Base-by-base conservation (phyloP, 2,329 filamentous ascomycete genomes). In the Aspergillus glaucus region DNA sequence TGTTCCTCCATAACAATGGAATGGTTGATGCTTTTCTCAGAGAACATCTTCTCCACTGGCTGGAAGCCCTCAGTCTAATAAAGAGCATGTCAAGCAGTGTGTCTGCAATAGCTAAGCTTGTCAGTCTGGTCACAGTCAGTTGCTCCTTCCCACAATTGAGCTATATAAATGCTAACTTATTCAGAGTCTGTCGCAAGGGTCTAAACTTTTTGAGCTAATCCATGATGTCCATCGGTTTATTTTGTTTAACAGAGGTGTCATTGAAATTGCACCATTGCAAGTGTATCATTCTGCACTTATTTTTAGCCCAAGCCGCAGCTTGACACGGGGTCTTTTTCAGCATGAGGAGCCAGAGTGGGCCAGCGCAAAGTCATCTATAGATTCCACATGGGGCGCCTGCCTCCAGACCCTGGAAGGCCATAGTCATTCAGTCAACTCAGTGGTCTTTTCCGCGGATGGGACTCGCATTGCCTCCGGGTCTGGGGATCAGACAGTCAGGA, bases 221-320 rank as follows among this genome's bases (percentile, higher is more conserved):
- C 28, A 2, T 21, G 60, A 69, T 36, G 49, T 55, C 10, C 54
- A 50, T 22, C 53, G 61, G 43, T 66, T 56, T 51, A 63, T 60
- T 54, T 57, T 50, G 24, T 55, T 59, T 49, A 51, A 51, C 47
- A 62, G 44, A 47, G 43, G 14, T 41, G 44, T 58, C 39, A 62
- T 67, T 34, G 46, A 64, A 26, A 51, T 45, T 6, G 36, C 51
- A 14, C 54, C 62, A 12, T 46, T 56, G 6, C 32, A 36, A 36
- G 32, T 36, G 12, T 36, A 36, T 36, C 2, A 36, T 7, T 36
- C 32, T 32, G 50, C 34, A 30, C 55, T 52, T 10, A 52, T 53
- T 30, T 69, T 68, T 43, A 55, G 53, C 39, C 64, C 62, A 37
- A 19, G 7, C 2, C 5, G 17, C 3, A 63, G 60, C 34, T 51